These are phyloP conservation scores for Hemerocallis citrina DNA, from an alignment of 106 monocot genomes.

Conservation along the genomic window DNA sequence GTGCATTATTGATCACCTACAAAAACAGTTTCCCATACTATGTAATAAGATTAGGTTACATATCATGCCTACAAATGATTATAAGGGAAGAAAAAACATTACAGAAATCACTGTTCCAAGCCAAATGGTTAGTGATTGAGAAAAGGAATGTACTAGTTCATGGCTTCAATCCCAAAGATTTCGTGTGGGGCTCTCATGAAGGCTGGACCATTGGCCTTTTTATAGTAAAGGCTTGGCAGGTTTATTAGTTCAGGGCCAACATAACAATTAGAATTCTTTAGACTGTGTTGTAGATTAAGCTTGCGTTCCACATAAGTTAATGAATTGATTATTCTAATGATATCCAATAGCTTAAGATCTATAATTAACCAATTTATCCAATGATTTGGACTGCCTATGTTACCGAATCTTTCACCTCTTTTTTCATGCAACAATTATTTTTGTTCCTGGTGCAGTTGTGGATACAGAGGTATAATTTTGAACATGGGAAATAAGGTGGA, in stretches of 20 bases:
- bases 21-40: neutral
- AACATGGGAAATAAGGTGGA: neutral
- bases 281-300: neutral
- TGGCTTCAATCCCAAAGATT: neutral
- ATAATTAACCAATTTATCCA: neutral
- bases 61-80: neutral
- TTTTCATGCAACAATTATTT: neutral
- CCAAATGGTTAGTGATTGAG: neutral
- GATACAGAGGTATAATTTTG: neutral
- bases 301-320: neutral
- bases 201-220: neutral
- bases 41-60: neutral
- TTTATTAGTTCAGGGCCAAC: neutral
- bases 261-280: neutral
- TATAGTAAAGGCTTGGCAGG: neutral
- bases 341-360: neutral
- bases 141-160: neutral
- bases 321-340: neutral
- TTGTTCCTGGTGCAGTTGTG: no score
- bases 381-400: neutral
- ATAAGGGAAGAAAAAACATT: neutral
- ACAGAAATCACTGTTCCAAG: neutral
- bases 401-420: neutral
- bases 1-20: neutral
- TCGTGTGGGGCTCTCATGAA: constrained; percentile 1